phyloP scores from a whole-genome alignment of 2,329 filamentous ascomycete species.

The Aspergillus hortae region DNA sequence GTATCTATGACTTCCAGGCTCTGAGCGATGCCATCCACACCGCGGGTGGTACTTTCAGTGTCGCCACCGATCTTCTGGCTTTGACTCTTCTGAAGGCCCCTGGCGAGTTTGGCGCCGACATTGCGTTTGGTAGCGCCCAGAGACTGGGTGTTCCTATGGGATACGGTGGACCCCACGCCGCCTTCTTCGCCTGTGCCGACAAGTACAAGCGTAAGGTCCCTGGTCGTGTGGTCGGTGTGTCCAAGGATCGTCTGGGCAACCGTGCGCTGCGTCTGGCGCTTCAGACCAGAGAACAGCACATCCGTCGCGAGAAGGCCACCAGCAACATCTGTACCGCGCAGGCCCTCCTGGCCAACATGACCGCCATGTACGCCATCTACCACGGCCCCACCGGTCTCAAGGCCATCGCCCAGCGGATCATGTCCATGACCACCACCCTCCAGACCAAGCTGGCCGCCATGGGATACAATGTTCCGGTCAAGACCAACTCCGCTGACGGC shows the following conservation, averaged over 20 bases:
- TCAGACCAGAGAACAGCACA: slow-evolving; percentile 94
- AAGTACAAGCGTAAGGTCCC: slow-evolving; percentile 94
- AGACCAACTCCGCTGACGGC: slow-evolving; percentile 54
- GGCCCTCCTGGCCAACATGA: slow-evolving; percentile 92
- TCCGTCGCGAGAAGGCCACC: slow-evolving; percentile 91
- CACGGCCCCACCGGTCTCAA: slow-evolving; percentile 82
- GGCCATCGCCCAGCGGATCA: slow-evolving; percentile 74
- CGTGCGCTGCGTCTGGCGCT: slow-evolving; percentile 78
- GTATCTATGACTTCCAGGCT: slow-evolving; percentile 68
- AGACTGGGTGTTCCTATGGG: slow-evolving; percentile 89
- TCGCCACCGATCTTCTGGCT: slow-evolving; percentile 84
- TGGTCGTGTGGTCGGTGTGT: slow-evolving; percentile 83
- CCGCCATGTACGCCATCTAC: slow-evolving; percentile 88
- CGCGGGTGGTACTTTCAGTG: slow-evolving; percentile 74
- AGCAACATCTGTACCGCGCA: slow-evolving; percentile 98
- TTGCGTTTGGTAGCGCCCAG: slow-evolving; percentile 91
- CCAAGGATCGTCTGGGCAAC: slow-evolving; percentile 82
- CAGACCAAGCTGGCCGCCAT: slow-evolving; percentile 61
- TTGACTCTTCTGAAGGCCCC: slow-evolving; percentile 84
- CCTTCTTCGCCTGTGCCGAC: slow-evolving; percentile 89
- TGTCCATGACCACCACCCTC: slow-evolving; percentile 67
- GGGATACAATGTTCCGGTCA: slow-evolving; percentile 61
- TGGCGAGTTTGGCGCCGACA: slow-evolving; percentile 90
- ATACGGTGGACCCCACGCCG: slow-evolving; percentile 90
- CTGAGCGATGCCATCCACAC: slow-evolving; percentile 76